Base-by-base conservation (phyloP, 83 land plant species). In the Picea abies region DNA sequence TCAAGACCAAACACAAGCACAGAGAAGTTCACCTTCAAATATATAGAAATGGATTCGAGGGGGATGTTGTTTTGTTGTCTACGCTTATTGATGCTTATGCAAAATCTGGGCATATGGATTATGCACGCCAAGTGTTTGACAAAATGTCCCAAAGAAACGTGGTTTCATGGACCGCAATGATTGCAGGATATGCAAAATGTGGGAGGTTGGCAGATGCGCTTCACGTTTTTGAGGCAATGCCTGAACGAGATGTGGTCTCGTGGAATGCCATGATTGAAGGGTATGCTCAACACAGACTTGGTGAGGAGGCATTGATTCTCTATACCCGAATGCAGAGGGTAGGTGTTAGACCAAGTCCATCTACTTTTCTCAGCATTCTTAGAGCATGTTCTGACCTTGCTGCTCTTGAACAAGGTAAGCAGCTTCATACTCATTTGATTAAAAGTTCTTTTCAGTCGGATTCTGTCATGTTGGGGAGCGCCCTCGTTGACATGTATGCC, bases 251-350 rank as follows among this genome's bases (percentile, higher is more conserved):
- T 78, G 71, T 65, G 70, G 80, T 83, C 12, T 63, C 84, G 4
- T 77, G 70, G 84, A 83, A 63, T 22, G 61, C 84, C 20, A 77
- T 83, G 80, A 83, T 83, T 56, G 79, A 63, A 77, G 67, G 79
- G 39, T 85, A 85, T 49, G 83, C 86, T 20, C 86, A 80, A 20
- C 58, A 81, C 61, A 79, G 80, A 20, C 12, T 70, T 85, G 69
- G 76, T 9, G 49, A 62, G n/a, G 62, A 60, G 35, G 86, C 86
- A 12, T 61, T 85, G 32, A 22, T 11, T n/a, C 37, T 85, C 19
- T 64, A 61, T 76, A 12, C 25, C 2, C 61, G 17, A 58, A 85
- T 85, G 86, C 39, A 80, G 26, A 44, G 16, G 19, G 71, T 63
- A 62, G 83, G 23, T 20, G 16, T 62, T 8, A 85, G 19, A 41